phyloP scores from a whole-genome alignment of 768 basidiomycete species.

The Trametes punicea region DNA sequence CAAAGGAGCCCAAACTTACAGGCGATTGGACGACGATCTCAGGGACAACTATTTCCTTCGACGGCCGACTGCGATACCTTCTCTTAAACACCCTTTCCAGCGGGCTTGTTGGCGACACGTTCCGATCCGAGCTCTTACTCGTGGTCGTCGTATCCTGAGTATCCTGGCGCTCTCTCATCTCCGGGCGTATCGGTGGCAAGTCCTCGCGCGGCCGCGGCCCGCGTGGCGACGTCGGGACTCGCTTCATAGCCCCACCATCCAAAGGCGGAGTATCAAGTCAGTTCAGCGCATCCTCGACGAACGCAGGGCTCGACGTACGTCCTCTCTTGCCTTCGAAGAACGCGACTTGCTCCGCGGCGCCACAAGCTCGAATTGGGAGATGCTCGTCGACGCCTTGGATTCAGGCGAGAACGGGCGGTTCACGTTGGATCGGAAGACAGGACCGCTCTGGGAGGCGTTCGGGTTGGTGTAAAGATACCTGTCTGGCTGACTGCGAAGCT shows the following conservation, averaged over 20 bases:
- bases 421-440: neutral
- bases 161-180: conserved; percentile 1
- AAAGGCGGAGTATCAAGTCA: neutral
- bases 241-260: neutral
- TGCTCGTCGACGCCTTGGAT: conserved; percentile 27
- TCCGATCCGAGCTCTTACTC: conserved; percentile 2
- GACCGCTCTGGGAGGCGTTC: neutral
- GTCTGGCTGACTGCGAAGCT: conserved; percentile 1
- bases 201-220: conserved; percentile 20
- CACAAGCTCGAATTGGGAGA: conserved; percentile 28
- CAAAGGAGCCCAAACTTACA: conserved; percentile 5
- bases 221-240: conserved; percentile 18
- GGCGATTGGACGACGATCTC: conserved; percentile 27
- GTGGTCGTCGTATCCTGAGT: neutral
- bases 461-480: conserved; percentile 16
- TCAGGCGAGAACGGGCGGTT: conserved; percentile 21
- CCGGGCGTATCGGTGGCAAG: conserved; percentile 3
- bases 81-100: conserved; percentile 23
- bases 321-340: conserved; percentile 5
- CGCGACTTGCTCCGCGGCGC: conserved; percentile 5
- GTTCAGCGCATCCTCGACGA: conserved; percentile 3
- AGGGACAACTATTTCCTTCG: conserved; percentile 18
- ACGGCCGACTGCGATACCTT: conserved; percentile 13
- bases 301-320: conserved; percentile 19
- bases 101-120: conserved; percentile 10